phyloP scores from a whole-genome alignment of 208 protist species.

The Borovskyia barvae region DNA sequence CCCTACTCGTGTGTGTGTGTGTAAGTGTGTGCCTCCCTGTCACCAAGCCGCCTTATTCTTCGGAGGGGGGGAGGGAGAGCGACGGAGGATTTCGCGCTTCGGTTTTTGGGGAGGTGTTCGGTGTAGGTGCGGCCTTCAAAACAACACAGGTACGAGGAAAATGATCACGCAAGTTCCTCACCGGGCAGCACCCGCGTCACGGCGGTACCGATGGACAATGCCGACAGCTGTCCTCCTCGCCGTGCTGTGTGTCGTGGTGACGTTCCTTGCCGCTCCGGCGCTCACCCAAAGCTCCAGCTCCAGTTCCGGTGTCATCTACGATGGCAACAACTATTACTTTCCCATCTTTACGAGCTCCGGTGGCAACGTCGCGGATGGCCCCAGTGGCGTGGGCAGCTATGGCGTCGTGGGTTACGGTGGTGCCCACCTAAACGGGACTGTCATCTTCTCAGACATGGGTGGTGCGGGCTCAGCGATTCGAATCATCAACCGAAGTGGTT shows the following conservation, averaged over 20 bases:
- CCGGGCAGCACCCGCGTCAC: no score
- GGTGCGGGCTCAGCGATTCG: constrained; percentile 44
- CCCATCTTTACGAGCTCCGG: constrained; percentile 21
- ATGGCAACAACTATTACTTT: constrained; percentile 32
- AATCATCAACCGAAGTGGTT: constrained; percentile 16
- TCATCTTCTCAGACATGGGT: constrained; percentile 63
- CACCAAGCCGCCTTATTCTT: not conserved
- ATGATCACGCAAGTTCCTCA: no score
- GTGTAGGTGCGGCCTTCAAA: no score
- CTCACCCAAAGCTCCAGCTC: no score
- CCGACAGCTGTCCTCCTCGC: no score
- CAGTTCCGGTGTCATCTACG: no score
- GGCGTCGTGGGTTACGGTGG: constrained; percentile 26
- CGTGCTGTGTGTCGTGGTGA: no score
- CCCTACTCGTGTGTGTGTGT: constrained; percentile 2
- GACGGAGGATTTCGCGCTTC: constrained; percentile 13
- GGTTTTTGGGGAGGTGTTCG: no score
- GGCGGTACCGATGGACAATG: no score
- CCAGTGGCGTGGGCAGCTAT: constrained; percentile 39
- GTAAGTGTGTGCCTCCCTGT: not conserved
- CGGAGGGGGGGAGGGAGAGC: not conserved
- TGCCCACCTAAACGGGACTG: not conserved
- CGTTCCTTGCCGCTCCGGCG: no score
- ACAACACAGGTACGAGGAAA: no score
- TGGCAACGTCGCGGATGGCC: constrained; percentile 29